A percentile compares a stretch with the other conserved stretches of the same genome.
Evolutionary conservation across 768 basidiomycete species (phyloP).

Genomic region (Baorangia bicolor): DNA sequence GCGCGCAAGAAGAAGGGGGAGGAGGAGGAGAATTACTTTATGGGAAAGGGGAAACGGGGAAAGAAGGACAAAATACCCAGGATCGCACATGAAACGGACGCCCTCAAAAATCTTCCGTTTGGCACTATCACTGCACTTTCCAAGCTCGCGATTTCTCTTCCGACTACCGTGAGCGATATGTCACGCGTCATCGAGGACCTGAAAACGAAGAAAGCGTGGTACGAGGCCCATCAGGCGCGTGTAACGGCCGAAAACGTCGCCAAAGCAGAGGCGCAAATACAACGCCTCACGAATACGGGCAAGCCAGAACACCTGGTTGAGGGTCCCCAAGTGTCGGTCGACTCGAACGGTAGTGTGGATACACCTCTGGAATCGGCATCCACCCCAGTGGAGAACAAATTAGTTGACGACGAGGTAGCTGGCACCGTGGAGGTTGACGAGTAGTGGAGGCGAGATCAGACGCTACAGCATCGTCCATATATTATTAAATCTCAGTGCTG

Average conservation of each 20-base stretch:
- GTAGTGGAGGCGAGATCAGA: conserved; percentile 17
- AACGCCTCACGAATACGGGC: conserved; percentile 48
- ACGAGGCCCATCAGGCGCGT: conserved; percentile 84
- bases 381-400: conserved; percentile 37
- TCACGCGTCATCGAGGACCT: conserved; percentile 86
- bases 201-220: conserved; percentile 94
- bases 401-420: conserved; percentile 34
- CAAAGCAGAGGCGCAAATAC: conserved; percentile 76
- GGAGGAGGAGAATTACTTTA: conserved; percentile 79
- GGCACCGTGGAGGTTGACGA: conserved; percentile 40
- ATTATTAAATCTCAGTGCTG: conserved; percentile 21
- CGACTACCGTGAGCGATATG: conserved; percentile 71
- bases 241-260: conserved; percentile 77
- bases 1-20: conserved; percentile 94
- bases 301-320: conserved; percentile 40
- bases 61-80: conserved; percentile 54
- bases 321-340: conserved; percentile 25
- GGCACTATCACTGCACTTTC: conserved; percentile 87
- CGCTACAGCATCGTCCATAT: conserved; percentile 13
- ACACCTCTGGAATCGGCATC: conserved; percentile 44
- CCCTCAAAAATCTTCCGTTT: conserved; percentile 67
- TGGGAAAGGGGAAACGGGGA: conserved; percentile 64
- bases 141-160: conserved; percentile 86
- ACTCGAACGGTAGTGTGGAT: conserved; percentile 41
- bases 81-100: conserved; percentile 35